Conservation (phyloP, 306 rosid species). For the Carpinus viminea region DNA sequence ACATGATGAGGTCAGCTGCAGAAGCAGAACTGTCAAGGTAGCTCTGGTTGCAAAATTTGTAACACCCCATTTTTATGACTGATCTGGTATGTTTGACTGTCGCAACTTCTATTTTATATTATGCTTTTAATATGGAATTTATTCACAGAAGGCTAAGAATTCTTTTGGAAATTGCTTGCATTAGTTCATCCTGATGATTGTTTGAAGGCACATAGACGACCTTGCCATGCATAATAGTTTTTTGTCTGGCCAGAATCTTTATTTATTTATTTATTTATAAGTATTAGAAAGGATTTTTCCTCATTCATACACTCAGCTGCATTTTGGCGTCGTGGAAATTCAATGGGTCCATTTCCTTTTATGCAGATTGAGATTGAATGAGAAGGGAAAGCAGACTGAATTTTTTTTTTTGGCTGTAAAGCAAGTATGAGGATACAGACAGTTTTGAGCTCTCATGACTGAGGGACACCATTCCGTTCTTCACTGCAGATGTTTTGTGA, state of each 20-base stretch:
- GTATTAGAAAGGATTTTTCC: not conserved
- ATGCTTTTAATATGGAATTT: not conserved
- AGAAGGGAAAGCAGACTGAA: not conserved
- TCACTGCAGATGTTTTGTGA: not conserved
- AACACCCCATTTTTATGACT: not conserved
- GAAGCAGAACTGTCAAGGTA: not conserved
- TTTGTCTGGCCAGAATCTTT: not conserved
- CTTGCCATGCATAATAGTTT: not conserved
- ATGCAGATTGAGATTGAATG: not conserved
- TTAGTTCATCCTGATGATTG: not conserved
- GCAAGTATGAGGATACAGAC: not conserved
- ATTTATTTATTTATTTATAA: no score
- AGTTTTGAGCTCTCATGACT: not conserved
- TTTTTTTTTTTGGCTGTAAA: not conserved
- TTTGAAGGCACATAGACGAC: not conserved
- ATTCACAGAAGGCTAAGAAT: not conserved
- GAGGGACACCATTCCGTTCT: not conserved
- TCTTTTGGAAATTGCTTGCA: not conserved
- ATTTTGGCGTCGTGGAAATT: not conserved
- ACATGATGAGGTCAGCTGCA: constrained; percentile 2
- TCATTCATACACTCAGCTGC: not conserved
- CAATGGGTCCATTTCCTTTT: not conserved
- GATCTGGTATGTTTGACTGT: not conserved
- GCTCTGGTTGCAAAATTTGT: not conserved
- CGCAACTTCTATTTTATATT: not conserved